Evolutionary conservation across 2,329 filamentous ascomycete genomes (phyloP), one percentile per base, ranked within the genome.

Genomic region (Ramularia collo-cygni): DNA sequence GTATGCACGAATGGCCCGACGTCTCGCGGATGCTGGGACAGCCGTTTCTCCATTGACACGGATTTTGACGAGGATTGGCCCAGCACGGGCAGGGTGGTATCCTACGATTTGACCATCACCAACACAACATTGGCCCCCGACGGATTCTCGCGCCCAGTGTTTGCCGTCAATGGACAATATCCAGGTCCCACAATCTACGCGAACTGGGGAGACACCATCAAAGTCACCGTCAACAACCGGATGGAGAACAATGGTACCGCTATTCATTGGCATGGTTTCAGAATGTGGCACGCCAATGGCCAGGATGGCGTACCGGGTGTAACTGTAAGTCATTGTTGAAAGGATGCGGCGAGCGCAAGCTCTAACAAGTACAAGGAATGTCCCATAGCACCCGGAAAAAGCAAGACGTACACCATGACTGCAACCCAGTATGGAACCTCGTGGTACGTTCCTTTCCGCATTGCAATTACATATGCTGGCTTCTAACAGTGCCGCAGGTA

Each of bases 241-340:
- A 38, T 69, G 60, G 60, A 62, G 7, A 55, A 68, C 45, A 81
- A 82, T 45, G 76, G 77, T 21, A 81, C 76, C 6, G 68, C 68
- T 7, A 72, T 81, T 13, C 79, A 83, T 53, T 82, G 70, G 62
- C 78, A 83, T 51, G 79, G 77, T 15, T 63, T 83, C 24, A 70
- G 74, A 5, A 76, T 82, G 53, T 64, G 70, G 44, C 63, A 69
- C 52, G 74, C 66, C 34, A 75, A 73, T 48, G 63, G 71, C 38
- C 65, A 74, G 37, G 78, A 82, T 48, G 79, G 79, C 38, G 76
- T 79, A 3, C 62, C 63, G 18, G 69, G 69, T 31, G 53, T 69
- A 8, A 68, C 67, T 1, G 21, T 24, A 24, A 24, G 21, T 24
- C n/a, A n/a, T n/a, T n/a, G n/a, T n/a, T n/a, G n/a, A n/a, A n/a